Evolutionary conservation across 306 rosid genomes (phyloP).

Genomic region (Cicer bijugum): DNA sequence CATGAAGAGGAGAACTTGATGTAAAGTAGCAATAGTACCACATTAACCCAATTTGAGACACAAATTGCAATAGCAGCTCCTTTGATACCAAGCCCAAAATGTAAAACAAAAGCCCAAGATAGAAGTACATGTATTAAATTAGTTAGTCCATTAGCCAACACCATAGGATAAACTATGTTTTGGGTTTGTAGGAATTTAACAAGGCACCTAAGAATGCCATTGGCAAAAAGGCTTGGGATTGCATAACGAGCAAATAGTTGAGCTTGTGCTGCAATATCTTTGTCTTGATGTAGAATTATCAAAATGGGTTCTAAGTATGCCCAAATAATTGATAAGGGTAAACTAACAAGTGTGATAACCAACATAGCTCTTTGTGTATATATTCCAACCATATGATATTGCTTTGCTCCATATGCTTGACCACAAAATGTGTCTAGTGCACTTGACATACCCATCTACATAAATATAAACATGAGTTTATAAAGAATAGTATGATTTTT

Average conservation of each 20-base stretch:
- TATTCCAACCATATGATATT: slow-evolving; percentile 63
- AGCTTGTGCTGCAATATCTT: slow-evolving; percentile 56
- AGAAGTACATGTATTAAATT: slow-evolving; percentile 50
- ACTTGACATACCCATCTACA: slow-evolving; percentile 74
- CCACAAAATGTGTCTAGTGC: slow-evolving; percentile 82
- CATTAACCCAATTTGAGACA: slow-evolving; percentile 66
- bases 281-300: slow-evolving; percentile 58
- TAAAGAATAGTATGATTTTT: neutral
- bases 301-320: slow-evolving; percentile 57
- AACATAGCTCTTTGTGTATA: slow-evolving; percentile 72
- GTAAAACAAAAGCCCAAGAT: slow-evolving; percentile 64
- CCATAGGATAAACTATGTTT: slow-evolving; percentile 73
- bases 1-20: slow-evolving; percentile 63
- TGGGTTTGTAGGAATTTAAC: slow-evolving; percentile 47
- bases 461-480: neutral
- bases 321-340: slow-evolving; percentile 59
- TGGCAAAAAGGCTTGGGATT: slow-evolving; percentile 70
- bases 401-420: slow-evolving; percentile 79
- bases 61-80: slow-evolving; percentile 49
- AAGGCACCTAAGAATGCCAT: slow-evolving; percentile 64
- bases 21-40: slow-evolving; percentile 55
- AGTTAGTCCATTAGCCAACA: slow-evolving; percentile 56
- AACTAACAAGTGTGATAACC: slow-evolving; percentile 49
- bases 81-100: slow-evolving; percentile 58
- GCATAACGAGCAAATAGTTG: slow-evolving; percentile 59